Evolutionary conservation across 2,329 filamentous ascomycete species (phyloP), one percentile per base, ranked within the genome.

Genomic region (Penicillium rolfsii): DNA sequence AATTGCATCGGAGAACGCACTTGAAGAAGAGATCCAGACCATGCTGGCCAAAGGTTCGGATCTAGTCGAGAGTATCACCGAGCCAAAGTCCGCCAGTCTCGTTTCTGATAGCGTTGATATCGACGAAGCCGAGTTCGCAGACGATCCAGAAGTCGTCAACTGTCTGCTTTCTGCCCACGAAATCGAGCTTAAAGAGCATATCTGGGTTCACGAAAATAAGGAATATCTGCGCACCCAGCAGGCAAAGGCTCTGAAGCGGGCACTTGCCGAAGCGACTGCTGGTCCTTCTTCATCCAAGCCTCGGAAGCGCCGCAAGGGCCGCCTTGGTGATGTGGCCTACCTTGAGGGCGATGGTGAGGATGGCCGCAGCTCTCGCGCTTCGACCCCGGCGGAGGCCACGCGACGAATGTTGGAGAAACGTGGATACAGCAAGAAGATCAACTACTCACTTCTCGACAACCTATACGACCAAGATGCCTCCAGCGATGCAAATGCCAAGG

Each of bases 181-280:
- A 77, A 86, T 89, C 2, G 85, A 85, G 36, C 86, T 93, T 72
- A 98, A 97, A 75, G 93, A 97, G 75, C 87, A 88, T 61, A 91
- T 98, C 55, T 99, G 95, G 95, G 88, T 96, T 46, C 93, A 94
- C 61, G 89, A 93, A 73, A 98, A 99, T 76, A 93, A 95, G 74
- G 92, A 96, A 67, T 99, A 93, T 85, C 83, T 99, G 41, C 90
- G 94, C 8, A 85, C 88, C 52, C 90, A 96, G 72, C 93, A 97
- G 72, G 87, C 91, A 62, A 96, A 95, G 76, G 83, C 90, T 6
- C 89, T 96, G 59, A 86, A 90, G 41, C 85, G 88, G 61, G 91
- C 93, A 38, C 75, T 87, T 19, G 81, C 81, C n/a, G 82, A 84
- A 63, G 82, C 81, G 12, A 79, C 81, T 36, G 80, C 72, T 4